Conservation (phyloP, 2,329 filamentous ascomycete species). For the Emmonsiellopsis sp. region DNA sequence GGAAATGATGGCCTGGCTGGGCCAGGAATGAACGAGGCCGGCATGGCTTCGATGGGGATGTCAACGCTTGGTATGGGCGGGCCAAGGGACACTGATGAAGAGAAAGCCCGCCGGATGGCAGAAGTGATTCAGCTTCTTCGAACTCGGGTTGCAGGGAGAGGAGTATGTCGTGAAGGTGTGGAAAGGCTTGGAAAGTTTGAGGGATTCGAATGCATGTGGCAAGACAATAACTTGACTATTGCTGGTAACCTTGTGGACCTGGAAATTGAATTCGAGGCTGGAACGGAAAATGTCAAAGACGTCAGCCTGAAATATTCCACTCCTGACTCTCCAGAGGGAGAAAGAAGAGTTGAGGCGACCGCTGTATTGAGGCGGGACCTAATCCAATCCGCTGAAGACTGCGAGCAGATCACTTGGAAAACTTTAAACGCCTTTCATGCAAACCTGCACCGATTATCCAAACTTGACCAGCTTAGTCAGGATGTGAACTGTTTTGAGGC, state of each 20-base stretch:
- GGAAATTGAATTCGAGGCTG: conserved; percentile 36
- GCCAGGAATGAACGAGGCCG: conserved; percentile 28
- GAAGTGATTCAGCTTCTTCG: conserved; percentile 33
- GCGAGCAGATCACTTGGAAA: conserved; percentile 27
- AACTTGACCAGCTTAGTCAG: conserved; percentile 34
- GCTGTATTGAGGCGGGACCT: conserved; percentile 34
- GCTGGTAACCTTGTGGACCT: conserved; percentile 39
- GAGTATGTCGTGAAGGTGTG: conserved; percentile 35
- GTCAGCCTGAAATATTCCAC: conserved; percentile 37
- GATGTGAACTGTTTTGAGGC: conserved; percentile 40
- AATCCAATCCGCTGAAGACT: conserved; percentile 23
- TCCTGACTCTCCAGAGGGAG: conserved; percentile 31
- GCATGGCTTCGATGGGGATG: conserved; percentile 32
- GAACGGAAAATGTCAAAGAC: conserved; percentile 32
- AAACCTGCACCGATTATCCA: conserved; percentile 37
- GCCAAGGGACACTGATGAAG: conserved; percentile 32
- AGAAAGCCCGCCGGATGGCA: conserved; percentile 32
- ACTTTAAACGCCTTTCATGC: conserved; percentile 30
- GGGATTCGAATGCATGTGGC: conserved; percentile 39
- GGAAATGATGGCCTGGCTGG: conserved; percentile 29
- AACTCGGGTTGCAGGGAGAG: conserved; percentile 32
- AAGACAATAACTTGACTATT: conserved; percentile 38
- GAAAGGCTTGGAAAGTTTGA: conserved; percentile 35
- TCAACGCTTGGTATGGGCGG: conserved; percentile 27
- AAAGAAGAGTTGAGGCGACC: conserved; percentile 34